Evolutionary conservation across 129 eudicot species (phyloP).

Genomic region (Lactuca sativa): DNA sequence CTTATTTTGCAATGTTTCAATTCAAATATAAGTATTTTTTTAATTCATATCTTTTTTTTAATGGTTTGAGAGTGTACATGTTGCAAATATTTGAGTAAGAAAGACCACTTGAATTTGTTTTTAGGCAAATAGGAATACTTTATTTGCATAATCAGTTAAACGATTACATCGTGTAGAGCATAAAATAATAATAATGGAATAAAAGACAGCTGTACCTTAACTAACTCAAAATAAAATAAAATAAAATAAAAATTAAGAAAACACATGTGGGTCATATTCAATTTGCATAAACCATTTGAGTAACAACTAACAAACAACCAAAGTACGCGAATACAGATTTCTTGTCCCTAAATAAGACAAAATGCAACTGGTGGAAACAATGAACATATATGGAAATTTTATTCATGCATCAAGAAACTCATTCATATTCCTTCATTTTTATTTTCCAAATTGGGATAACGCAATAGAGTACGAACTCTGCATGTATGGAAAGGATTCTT

Average conservation of each 20-base stretch:
- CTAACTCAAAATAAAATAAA: conserved; percentile 11
- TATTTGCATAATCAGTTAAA: conserved; percentile 21
- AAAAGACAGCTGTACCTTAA: conserved; percentile 35
- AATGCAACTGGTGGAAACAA: conserved; percentile 3
- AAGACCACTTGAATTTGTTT: conserved; percentile 12
- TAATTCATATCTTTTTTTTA: conserved; percentile 4
- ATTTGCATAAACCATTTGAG: conserved; percentile 1
- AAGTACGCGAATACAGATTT: conserved; percentile 10
- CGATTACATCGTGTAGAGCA: conserved; percentile 34
- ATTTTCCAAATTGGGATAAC: conserved; percentile 1
- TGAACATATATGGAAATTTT: not conserved
- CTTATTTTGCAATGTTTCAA: conserved; percentile 4
- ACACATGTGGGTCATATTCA: conserved; percentile 19
- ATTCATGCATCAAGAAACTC: conserved; percentile 9
- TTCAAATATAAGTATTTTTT: not conserved
- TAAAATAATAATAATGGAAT: conserved; percentile 19
- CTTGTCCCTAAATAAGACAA: conserved; percentile 15
- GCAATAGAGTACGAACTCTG: not conserved
- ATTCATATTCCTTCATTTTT: conserved; percentile 10
- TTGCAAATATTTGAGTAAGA: conserved; percentile 2
- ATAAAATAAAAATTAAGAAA: not conserved
- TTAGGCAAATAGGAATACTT: conserved; percentile 10
- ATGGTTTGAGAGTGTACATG: not conserved
- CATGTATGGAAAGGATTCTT: not conserved
- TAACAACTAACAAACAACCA: conserved; percentile 21